phyloP scores from a whole-genome alignment of 1,139 yeast genomes.

The Blastobotrys illinoisensis region DNA sequence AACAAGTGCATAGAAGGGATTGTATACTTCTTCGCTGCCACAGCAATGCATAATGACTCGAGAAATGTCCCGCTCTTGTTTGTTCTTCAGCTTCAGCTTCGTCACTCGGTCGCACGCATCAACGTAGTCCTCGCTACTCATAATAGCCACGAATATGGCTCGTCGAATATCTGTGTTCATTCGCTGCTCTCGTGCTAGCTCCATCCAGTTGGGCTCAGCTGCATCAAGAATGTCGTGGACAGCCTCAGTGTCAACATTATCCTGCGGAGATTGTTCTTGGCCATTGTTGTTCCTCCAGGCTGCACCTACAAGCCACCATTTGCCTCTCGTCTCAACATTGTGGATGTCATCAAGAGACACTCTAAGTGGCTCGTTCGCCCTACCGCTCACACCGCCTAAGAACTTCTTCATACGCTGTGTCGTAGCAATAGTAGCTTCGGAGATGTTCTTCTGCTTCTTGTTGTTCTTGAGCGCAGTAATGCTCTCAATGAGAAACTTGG shows the following conservation, averaged over 20 bases:
- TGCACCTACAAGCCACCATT: conserved; percentile 99
- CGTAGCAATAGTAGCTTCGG: conserved; percentile 45
- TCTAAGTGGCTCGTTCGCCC: conserved; percentile 67
- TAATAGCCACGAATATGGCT: conserved; percentile 85
- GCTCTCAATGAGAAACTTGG: conserved; percentile 79
- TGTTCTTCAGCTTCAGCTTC: conserved; percentile 67
- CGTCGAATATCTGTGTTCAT: conserved; percentile 95
- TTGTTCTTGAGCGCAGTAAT: conserved; percentile 83
- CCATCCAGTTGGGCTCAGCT: conserved; percentile 84
- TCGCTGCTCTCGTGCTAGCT: conserved; percentile 75
- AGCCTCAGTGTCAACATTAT: conserved; percentile 21
- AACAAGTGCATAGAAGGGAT: conserved; percentile 83
- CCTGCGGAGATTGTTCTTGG: conserved; percentile 14
- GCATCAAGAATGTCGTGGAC: conserved; percentile 55
- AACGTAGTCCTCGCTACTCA: conserved; percentile 90
- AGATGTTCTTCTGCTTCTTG: conserved; percentile 52
- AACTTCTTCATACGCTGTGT: conserved; percentile 62
- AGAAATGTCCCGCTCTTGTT: conserved; percentile 88
- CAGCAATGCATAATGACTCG: conserved; percentile 81
- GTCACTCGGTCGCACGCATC: conserved; percentile 83
- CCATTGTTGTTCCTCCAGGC: conserved; percentile 64
- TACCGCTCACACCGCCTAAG: conserved; percentile 42
- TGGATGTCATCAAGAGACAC: conserved; percentile 81
- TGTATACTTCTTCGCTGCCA: conserved; percentile 74
- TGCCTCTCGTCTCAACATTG: conserved; percentile 71